These are phyloP conservation scores for Mariannaea sp. DNA, from an alignment of 2,329 filamentous ascomycete genomes.

Conservation along the genomic window DNA sequence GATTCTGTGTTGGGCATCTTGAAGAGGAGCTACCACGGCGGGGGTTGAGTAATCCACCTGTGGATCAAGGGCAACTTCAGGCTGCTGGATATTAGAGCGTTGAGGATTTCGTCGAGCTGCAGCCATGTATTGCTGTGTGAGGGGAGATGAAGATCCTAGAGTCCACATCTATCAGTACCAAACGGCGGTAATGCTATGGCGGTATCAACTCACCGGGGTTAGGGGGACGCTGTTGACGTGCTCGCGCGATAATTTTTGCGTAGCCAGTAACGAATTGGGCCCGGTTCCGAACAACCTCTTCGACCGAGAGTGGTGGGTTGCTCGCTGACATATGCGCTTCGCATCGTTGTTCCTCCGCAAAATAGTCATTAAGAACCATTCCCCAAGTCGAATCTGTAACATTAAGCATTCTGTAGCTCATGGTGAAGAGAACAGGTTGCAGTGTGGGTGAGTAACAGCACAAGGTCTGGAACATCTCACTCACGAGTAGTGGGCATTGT, in stretches of 20 bases:
- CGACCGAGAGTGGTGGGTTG: conserved; percentile 2
- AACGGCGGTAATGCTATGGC: neutral
- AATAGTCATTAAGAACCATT: conserved; percentile 30
- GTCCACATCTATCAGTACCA: conserved; percentile 13
- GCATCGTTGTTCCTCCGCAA: conserved; percentile 31
- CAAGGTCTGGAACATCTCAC: conserved; percentile 33
- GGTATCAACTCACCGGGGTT: conserved; percentile 26
- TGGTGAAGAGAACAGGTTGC: conserved; percentile 38
- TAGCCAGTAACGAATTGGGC: conserved; percentile 15
- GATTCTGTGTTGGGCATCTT: conserved; percentile 16
- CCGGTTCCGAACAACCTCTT: conserved; percentile 19
- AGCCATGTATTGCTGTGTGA: conserved; percentile 8
- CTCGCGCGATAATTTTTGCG: conserved; percentile 13
- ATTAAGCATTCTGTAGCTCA: conserved; percentile 37
- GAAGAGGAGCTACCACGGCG: conserved; percentile 9
- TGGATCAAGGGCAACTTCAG: conserved; percentile 12
- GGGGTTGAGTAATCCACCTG: neutral
- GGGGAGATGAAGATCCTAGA: conserved; percentile 23
- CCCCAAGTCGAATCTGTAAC: conserved; percentile 27
- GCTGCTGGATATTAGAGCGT: conserved; percentile 13
- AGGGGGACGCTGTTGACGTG: conserved; percentile 7
- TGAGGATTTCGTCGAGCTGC: conserved; percentile 13
- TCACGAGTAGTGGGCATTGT: conserved; percentile 37
- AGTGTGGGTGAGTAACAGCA: conserved; percentile 36
- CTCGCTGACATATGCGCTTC: conserved; percentile 26